A percentile compares a stretch with the other conserved stretches of the same genome.
Conservation (phyloP, 441 rosid species). For the Eruca vesicaria region DNA sequence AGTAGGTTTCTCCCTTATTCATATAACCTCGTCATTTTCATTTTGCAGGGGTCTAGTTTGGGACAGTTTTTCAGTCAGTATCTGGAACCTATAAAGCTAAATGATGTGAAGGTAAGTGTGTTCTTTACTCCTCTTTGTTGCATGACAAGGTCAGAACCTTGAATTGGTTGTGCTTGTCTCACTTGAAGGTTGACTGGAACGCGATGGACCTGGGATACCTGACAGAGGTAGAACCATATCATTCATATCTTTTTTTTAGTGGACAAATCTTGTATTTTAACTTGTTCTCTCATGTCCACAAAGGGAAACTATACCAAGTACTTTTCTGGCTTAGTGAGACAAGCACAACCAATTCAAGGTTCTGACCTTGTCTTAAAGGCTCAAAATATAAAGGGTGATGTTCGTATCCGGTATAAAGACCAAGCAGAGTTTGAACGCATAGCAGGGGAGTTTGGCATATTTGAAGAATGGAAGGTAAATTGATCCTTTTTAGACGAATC, state of each 20-base stretch:
- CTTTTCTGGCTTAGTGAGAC: conserved; percentile 61
- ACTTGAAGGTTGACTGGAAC: conserved; percentile 84
- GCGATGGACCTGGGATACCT: conserved; percentile 85
- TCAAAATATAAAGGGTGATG: conserved; percentile 62
- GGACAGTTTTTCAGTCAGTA: conserved; percentile 89
- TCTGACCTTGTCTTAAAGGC: conserved; percentile 67
- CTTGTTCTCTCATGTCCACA: conserved; percentile 31
- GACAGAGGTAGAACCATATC: conserved; percentile 58
- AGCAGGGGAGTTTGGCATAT: conserved; percentile 85
- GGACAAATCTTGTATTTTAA: not conserved
- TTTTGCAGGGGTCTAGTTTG: conserved; percentile 88
- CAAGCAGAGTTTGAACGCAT: conserved; percentile 72
- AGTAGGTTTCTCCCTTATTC: not conserved
- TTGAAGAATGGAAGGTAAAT: conserved; percentile 94
- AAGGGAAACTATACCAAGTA: conserved; percentile 68
- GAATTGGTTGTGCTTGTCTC: too few relatives aligned
- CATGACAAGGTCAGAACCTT: too few relatives aligned
- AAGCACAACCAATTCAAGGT: conserved; percentile 68
- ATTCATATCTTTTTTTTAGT: not conserved
- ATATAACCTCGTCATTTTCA: conserved; percentile 5
- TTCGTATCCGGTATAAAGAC: conserved; percentile 67
- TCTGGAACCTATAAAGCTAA: conserved; percentile 88
- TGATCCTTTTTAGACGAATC: not conserved
- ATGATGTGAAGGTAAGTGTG: conserved; percentile 68
- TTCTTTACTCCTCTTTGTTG: conserved; percentile 18